Conservation (phyloP, 352 stramenopile species). For the Phytopythium vexans region DNA sequence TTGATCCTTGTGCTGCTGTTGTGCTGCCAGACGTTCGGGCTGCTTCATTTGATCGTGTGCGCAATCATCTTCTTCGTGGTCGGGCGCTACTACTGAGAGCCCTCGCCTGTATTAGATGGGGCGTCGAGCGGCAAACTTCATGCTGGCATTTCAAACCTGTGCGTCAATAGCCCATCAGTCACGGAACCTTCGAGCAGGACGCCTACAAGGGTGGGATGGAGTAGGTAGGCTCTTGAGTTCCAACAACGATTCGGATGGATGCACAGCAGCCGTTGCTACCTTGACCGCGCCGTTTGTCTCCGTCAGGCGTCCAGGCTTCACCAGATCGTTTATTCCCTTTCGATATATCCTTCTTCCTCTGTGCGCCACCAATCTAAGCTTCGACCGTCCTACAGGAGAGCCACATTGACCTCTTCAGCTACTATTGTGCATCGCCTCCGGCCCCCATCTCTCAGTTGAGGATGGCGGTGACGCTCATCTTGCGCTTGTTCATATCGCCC, state of each 20-base stretch:
- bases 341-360: no score
- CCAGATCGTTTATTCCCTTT: no score
- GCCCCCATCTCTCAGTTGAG: slow-evolving; percentile 60
- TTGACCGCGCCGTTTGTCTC: no score
- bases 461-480: slow-evolving; percentile 88
- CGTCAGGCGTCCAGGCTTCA: no score
- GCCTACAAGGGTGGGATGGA: no score
- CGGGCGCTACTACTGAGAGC: slow-evolving; percentile 72
- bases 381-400: no score
- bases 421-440: not conserved
- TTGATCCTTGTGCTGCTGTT: not conserved
- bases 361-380: no score
- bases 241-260: no score
- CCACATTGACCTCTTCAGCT: not conserved
- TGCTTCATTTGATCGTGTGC: slow-evolving; percentile 83
- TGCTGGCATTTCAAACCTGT: no score
- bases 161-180: not conserved
- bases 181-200: not conserved
- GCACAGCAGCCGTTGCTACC: no score
- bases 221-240: no score
- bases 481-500: slow-evolving; percentile 65
- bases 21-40: slow-evolving; percentile 48
- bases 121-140: not conserved
- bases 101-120: slow-evolving; percentile 5
- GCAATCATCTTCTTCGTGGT: slow-evolving; percentile 90